Percentiles rank a stretch among this genome's conserved stretches.
These are phyloP conservation scores for Suhomyces maxii DNA, from an alignment of 1,139 yeast genomes.

Conservation along the genomic window DNA sequence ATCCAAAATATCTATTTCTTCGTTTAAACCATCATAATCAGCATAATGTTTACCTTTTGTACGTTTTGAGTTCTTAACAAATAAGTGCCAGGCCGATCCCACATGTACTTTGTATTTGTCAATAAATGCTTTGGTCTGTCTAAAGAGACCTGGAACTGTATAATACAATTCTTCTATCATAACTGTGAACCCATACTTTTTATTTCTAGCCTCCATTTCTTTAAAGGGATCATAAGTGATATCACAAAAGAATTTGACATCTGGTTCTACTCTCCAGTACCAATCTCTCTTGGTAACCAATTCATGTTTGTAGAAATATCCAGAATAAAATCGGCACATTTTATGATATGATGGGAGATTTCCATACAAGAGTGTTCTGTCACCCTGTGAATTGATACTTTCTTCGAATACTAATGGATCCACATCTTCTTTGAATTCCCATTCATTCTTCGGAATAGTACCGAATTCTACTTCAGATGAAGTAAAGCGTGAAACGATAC, in stretches of 20 bases:
- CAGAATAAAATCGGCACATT: slow-evolving; percentile 75
- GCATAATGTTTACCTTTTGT: slow-evolving; percentile 23
- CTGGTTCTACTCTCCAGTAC: slow-evolving; percentile 96
- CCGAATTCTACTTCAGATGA: slow-evolving; percentile 70
- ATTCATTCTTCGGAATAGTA: slow-evolving; percentile 56
- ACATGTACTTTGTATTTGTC: slow-evolving; percentile 43
- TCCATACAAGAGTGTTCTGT: slow-evolving; percentile 79
- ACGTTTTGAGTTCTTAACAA: slow-evolving; percentile 37
- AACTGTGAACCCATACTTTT: slow-evolving; percentile 82
- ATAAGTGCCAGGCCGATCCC: slow-evolving; percentile 60
- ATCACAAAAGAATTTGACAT: slow-evolving; percentile 86
- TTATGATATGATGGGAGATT: slow-evolving; percentile 72
- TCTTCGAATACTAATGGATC: slow-evolving; percentile 44
- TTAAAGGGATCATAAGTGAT: slow-evolving; percentile 86
- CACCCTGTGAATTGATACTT: slow-evolving; percentile 70
- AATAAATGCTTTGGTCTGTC: slow-evolving; percentile 67
- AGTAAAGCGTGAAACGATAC: slow-evolving; percentile 48
- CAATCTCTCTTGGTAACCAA: slow-evolving; percentile 67
- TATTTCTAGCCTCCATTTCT: slow-evolving; percentile 68
- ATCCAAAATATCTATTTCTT: slow-evolving; percentile 21
- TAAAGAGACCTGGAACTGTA: slow-evolving; percentile 78
- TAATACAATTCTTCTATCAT: slow-evolving; percentile 70
- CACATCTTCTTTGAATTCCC: slow-evolving; percentile 54
- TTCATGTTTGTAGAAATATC: slow-evolving; percentile 75
- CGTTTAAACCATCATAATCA: slow-evolving; percentile 23